Conservation (phyloP, 495 filamentous ascomycete species). For the Penicillium lividum region DNA sequence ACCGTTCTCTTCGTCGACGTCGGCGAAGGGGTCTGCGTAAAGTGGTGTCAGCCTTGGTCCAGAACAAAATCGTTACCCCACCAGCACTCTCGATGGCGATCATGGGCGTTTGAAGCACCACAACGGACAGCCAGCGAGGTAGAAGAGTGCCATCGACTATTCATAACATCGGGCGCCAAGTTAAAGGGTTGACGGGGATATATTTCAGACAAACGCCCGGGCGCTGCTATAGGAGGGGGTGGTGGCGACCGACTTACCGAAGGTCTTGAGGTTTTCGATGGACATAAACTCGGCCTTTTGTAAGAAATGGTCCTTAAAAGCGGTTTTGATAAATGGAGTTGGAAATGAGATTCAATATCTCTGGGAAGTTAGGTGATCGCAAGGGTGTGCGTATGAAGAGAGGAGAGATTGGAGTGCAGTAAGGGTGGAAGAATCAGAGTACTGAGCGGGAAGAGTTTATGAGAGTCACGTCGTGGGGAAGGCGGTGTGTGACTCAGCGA, state of each 20-base stretch:
- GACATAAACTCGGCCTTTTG: conserved; percentile 87
- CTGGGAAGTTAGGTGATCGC: conserved; percentile 32
- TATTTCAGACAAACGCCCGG: conserved; percentile 15
- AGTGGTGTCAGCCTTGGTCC: conserved; percentile 40
- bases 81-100: conserved; percentile 17
- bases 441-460: conserved; percentile 43
- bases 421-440: conserved; percentile 29
- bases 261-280: conserved; percentile 99
- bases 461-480: conserved; percentile 40
- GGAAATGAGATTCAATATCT: conserved; percentile 42
- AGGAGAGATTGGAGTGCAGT: conserved; percentile 23
- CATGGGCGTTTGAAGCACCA: background rate
- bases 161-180: background rate
- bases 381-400: conserved; percentile 17
- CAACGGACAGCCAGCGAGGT: background rate
- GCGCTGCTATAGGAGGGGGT: conserved; percentile 23
- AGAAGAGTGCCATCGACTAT: background rate
- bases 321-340: conserved; percentile 35
- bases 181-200: background rate
- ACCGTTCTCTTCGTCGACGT: conserved; percentile 99
- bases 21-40: conserved; percentile 96
- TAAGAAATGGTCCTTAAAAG: conserved; percentile 47
- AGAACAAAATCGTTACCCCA: conserved; percentile 40
- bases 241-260: conserved; percentile 69
- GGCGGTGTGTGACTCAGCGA: conserved; percentile 41